Conservation (phyloP, 345 rosid species). For the Linum trigynum region DNA sequence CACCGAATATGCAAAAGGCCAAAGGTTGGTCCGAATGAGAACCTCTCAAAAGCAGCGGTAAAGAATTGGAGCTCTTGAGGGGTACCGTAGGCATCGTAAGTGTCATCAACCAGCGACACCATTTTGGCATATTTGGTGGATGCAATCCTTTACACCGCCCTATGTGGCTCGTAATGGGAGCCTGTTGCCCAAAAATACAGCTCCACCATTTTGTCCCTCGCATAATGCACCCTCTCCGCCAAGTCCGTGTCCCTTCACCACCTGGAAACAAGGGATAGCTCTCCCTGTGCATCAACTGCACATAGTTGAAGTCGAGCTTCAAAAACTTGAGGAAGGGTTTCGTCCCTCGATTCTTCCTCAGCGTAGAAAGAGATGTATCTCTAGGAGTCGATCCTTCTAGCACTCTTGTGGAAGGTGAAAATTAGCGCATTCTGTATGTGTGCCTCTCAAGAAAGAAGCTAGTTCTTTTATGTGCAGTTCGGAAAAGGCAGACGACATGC, state of each 20-base stretch:
- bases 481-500: too few species aligned
- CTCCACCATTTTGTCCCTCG: too few species aligned
- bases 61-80: conserved; percentile 1
- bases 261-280: neutral
- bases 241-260: conserved; percentile 11
- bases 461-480: too few species aligned
- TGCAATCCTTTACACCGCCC: too few species aligned
- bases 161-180: too few species aligned
- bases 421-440: neutral
- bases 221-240: neutral
- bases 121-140: too few species aligned
- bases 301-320: conserved; percentile 8
- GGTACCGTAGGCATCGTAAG: conserved; percentile 8
- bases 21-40: too few species aligned
- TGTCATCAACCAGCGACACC: conserved; percentile 13
- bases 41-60: conserved; percentile 3
- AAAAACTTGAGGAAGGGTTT: conserved; percentile 9
- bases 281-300: conserved; percentile 9
- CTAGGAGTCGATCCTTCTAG: neutral
- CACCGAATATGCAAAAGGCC: too few species aligned
- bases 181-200: too few species aligned
- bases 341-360: conserved; percentile 1
- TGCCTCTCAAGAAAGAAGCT: too few species aligned
- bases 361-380: neutral
- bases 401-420: neutral